These are phyloP conservation scores for Hexamita inflata DNA, from an alignment of 208 protist genomes.

Conservation along the genomic window DNA sequence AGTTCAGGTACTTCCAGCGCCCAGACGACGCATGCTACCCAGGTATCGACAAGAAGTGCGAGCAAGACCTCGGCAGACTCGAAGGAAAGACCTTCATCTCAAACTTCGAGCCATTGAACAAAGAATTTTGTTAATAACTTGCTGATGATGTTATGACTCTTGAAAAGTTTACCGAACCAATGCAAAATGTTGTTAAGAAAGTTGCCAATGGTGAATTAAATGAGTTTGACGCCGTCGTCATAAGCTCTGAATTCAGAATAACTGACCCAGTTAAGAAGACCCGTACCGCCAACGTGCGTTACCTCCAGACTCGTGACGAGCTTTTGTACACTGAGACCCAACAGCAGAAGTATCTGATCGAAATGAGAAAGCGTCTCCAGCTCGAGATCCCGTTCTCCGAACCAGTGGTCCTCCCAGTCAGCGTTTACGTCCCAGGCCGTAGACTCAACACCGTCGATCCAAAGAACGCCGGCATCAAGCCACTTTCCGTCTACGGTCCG, in stretches of 20 bases:
- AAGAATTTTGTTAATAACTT: neutral
- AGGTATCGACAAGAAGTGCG: conserved; percentile 39
- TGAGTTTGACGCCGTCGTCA: neutral
- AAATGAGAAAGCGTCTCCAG: conserved; percentile 21
- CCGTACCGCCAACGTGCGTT: conserved; percentile 38
- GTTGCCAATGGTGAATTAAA: neutral
- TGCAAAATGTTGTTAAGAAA: conserved; percentile 27
- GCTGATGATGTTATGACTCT: conserved; percentile 32
- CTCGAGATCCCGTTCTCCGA: conserved; percentile 7
- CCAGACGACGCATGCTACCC: conserved; percentile 45
- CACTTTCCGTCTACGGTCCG: conserved; percentile 39
- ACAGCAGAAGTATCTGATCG: conserved; percentile 27
- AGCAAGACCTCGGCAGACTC: conserved; percentile 15
- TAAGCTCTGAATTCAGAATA: conserved; percentile 26
- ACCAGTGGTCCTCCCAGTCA: conserved; percentile 35
- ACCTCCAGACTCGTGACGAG: conserved; percentile 34
- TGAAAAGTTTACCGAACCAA: conserved; percentile 41
- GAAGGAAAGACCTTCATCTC: conserved; percentile 39
- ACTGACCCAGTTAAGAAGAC: conserved; percentile 28
- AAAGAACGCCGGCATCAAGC: neutral
- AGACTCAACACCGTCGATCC: conserved; percentile 40
- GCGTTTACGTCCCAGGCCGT: conserved; percentile 34
- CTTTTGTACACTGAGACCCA: neutral
- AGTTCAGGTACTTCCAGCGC: conserved; percentile 49
- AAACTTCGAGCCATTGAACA: conserved; percentile 44